These are phyloP conservation scores for Musa itinerans DNA, from an alignment of 176 grass and related monocot species.

Conservation along the genomic window DNA sequence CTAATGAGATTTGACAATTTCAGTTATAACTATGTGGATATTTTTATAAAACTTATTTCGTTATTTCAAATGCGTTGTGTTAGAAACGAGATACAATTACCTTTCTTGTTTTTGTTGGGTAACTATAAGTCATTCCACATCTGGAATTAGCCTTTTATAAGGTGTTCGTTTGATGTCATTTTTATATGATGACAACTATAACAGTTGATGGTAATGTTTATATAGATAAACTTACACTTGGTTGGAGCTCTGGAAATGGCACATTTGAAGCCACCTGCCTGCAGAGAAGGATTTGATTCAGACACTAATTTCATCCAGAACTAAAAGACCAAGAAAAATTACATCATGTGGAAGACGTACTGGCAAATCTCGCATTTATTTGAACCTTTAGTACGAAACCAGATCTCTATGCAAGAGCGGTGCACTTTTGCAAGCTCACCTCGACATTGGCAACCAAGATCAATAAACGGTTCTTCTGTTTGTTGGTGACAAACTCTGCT, in stretches of 20 bases:
- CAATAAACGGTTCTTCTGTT: slow-evolving; percentile 82
- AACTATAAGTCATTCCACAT: too few relatives aligned
- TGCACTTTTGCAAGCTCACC: slow-evolving; percentile 93
- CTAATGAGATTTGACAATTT: neutral
- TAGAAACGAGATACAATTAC: too few relatives aligned
- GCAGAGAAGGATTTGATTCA: slow-evolving; percentile 23
- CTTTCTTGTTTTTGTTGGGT: too few relatives aligned
- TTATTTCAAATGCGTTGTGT: too few relatives aligned
- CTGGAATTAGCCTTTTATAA: too few relatives aligned
- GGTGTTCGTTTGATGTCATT: too few relatives aligned
- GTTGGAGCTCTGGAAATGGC: slow-evolving; percentile 72
- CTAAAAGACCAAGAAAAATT: neutral
- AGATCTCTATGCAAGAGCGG: slow-evolving; percentile 77
- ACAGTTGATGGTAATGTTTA: too few relatives aligned
- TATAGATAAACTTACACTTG: slow-evolving; percentile 54
- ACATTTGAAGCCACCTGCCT: slow-evolving; percentile 94
- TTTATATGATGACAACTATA: neutral
- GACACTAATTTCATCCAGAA: slow-evolving; percentile 10
- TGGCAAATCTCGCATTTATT: slow-evolving; percentile 99
- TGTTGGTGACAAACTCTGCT: slow-evolving; percentile 87
- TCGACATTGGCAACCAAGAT: slow-evolving; percentile 90
- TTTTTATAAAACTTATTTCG: too few relatives aligned
- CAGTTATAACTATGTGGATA: neutral
- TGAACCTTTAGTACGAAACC: slow-evolving; percentile 91
- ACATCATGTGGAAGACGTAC: slow-evolving; percentile 44